Conservation (phyloP, 2,329 filamentous ascomycete genomes). For the Rhinocladiella similis region DNA sequence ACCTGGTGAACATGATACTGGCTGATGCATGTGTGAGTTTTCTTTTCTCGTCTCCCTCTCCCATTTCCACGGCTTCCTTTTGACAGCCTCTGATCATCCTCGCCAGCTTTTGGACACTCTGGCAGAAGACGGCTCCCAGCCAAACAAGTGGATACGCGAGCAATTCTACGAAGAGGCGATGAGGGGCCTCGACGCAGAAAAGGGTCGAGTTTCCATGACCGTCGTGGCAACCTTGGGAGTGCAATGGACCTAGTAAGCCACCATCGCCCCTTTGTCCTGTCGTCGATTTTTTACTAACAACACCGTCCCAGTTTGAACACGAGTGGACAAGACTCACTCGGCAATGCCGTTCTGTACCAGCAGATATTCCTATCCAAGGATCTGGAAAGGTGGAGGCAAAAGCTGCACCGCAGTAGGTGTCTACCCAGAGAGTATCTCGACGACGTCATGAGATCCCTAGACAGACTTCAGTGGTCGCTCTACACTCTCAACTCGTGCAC, state of each 20-base stretch:
- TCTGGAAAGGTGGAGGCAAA: constrained; percentile 32
- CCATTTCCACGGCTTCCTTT: not conserved
- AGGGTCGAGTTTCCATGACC: constrained; percentile 33
- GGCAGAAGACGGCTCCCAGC: constrained; percentile 29
- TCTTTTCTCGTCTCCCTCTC: not conserved
- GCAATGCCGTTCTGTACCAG: constrained; percentile 17
- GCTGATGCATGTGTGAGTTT: constrained; percentile 35
- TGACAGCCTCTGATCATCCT: not conserved
- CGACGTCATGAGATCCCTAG: constrained; percentile 8
- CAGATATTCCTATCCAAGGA: constrained; percentile 25
- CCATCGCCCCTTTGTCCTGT: not conserved
- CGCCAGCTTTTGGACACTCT: constrained; percentile 29
- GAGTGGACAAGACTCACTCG: constrained; percentile 33
- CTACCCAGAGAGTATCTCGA: not conserved
- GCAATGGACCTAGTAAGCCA: constrained; percentile 31
- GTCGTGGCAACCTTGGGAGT: constrained; percentile 36
- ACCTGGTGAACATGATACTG: constrained; percentile 34
- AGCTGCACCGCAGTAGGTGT: constrained; percentile 17
- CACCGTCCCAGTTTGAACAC: constrained; percentile 31
- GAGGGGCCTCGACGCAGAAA: constrained; percentile 33
- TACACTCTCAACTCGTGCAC: constrained; percentile 17
- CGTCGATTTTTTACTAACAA: not conserved
- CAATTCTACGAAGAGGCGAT: constrained; percentile 39
- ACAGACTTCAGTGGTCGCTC: constrained; percentile 15
- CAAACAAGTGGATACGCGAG: constrained; percentile 28